Base-by-base conservation (phyloP, 148 eudicot genomes). In the Selenicereus undatus region DNA sequence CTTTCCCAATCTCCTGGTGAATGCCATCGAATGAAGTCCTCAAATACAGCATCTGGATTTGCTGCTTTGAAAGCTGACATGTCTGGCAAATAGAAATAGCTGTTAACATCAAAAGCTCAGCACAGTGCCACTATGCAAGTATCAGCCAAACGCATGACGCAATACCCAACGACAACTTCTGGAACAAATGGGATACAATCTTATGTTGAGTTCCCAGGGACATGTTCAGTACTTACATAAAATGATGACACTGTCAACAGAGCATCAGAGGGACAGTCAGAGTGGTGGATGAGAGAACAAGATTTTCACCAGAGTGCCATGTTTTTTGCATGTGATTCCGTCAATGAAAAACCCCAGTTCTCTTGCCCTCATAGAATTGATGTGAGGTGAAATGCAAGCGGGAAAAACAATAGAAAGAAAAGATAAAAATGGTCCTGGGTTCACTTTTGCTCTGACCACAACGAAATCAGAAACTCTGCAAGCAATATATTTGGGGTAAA, bases 61-160 rank as follows among this genome's bases (percentile, higher is more conserved):
- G 99, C 99, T 62, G 98, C 99, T 87, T 95, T 95, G 73, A 95
- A 95, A 72, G 98, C 94, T 72, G 99, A 93, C 99, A 95, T 95
- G 76, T 95, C 99, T 93, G 86, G 26, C 88, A 80, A 76, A 85
- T 26, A 81, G 51, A 82, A 76, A 11, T 36, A 80, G 48, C 78
- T 29, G n/a, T 68, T 52, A 75, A 4, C 62, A 60, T 39, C 35
- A 36, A 62, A 39, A 60, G 13, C 69, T 8, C 21, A 43, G 56
- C 65, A 42, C 21, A 2, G 12, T 24, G 27, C 77, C 36, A 56
- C 43, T 39, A 42, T 51, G 76, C 71, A 79, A 74, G 35, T 60
- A 11, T 51, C 11, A 45, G 26, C 48, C 29, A 45, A 20, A 66
- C 52, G 42, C 72, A 70, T 16, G 50, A 39, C n/a, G 3, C 16